Evolutionary conservation across 2,329 filamentous ascomycete species (phyloP), one percentile per base, ranked within the genome.

Genomic region (Penicillium olsonii): DNA sequence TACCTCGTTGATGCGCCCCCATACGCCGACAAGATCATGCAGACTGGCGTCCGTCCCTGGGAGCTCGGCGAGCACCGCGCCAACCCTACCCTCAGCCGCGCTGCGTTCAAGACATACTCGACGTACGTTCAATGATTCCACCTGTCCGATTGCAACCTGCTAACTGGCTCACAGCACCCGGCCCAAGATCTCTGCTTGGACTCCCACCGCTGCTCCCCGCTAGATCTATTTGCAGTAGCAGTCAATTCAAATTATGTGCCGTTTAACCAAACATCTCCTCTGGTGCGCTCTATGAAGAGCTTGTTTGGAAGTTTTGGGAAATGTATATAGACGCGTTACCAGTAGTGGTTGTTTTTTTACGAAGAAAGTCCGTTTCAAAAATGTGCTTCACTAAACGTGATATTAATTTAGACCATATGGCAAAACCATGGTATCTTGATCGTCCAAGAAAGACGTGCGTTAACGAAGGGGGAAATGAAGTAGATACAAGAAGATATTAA

Each of bases 1-100:
- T 97, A 99, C 76, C 78, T 85, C 75, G 86, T 96, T 64, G 91
- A 97, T 74, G 88, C 88, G 74, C 85, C 92, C 31, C 94, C 94
- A 2, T 83, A 79, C 31, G 74, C 87, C 66, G 94, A 99, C 70
- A 77, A 85, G 44, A 72, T 94, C 55, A 67, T 95, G 56, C 81
- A 84, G 63, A 76, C 84, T 44, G 79, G 84, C 60, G 72, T 84
- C 39, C 83, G 90, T 55, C 71, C 78, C 31, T 97, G 92, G 88
- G 91, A 96, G 70, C 79, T 85, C 52, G 78, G 80, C 48, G 80
- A 87, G 65, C 83, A 92, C 66, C 78, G 85, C 55, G 85, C 88
- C 56, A 94, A 90, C 71, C 77, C 84, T 62, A 96, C 94, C 22
- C 76, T 80, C 66, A 87, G 82, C 54, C 83, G 87, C 55, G 90